Conservation (phyloP, 2,329 filamentous ascomycete genomes). For the Cytospora chrysosperma region DNA sequence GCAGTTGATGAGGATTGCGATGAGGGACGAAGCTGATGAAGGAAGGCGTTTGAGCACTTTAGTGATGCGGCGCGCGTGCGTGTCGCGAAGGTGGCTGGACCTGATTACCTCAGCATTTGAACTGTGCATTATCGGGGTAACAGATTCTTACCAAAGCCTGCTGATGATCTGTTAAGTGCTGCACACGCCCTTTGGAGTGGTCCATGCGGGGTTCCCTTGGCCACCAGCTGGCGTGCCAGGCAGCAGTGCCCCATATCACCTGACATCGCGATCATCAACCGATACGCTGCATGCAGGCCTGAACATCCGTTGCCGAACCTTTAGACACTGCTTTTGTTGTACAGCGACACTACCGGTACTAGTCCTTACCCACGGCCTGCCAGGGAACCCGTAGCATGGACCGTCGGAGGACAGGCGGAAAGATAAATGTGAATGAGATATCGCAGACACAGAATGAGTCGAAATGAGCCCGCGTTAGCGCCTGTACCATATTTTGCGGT, state of each 20-base stretch:
- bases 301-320: neutral
- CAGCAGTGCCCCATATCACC: slow-evolving; percentile 46
- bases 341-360: no score
- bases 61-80: neutral
- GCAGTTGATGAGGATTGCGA: neutral
- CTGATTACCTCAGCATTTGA: no score
- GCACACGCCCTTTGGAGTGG: neutral
- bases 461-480: slow-evolving; percentile 13
- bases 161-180: neutral
- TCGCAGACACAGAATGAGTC: slow-evolving; percentile 19
- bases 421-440: neutral
- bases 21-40: neutral
- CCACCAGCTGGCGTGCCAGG: slow-evolving; percentile 38
- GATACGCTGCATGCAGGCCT: neutral
- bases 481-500: no score
- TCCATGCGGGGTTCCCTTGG: slow-evolving; percentile 42
- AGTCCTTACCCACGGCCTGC: no score
- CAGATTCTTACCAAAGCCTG: neutral
- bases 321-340: no score
- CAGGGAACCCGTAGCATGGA: neutral
- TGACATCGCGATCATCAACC: slow-evolving; percentile 45
- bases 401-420: no score
- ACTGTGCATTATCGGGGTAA: neutral
- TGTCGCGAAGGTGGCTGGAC: neutral
- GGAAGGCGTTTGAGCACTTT: neutral